phyloP scores from a whole-genome alignment of 164 flowering plant species.

The Magnolia sinica region DNA sequence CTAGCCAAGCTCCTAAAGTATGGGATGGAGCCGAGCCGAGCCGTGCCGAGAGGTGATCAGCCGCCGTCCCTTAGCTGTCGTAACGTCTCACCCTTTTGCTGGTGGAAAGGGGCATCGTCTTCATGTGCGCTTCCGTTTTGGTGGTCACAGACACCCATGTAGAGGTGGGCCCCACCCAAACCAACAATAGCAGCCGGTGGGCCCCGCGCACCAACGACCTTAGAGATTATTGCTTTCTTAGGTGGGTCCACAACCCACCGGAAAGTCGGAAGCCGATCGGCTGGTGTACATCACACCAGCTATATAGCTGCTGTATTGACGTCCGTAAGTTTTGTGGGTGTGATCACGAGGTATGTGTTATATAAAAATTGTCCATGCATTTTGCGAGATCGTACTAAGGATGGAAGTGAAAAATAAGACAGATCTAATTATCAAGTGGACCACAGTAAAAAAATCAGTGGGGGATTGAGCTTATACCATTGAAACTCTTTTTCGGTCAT shows the following conservation, averaged over 20 bases:
- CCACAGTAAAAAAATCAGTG: too few species aligned
- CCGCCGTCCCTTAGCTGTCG: not conserved
- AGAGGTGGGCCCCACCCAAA: slow-evolving; percentile 13
- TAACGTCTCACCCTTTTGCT: not conserved
- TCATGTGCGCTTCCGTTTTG: slow-evolving; percentile 23
- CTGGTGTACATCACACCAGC: too few species aligned
- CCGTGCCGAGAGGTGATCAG: not conserved
- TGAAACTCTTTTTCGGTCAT: too few species aligned
- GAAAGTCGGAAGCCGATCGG: not conserved
- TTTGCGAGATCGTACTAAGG: too few species aligned
- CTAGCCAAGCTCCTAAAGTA: too few species aligned
- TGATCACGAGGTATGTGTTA: too few species aligned
- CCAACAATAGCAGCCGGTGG: slow-evolving; percentile 9
- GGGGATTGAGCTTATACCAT: too few species aligned
- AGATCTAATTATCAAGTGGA: too few species aligned
- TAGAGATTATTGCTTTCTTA: not conserved
- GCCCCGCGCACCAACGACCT: slow-evolving; percentile 7
- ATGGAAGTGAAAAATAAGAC: too few species aligned
- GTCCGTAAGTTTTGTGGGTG: too few species aligned
- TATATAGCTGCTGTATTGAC: too few species aligned
- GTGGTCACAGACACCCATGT: slow-evolving; percentile 20
- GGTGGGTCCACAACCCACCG: not conserved
- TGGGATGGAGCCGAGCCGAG: not conserved
- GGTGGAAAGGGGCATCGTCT: slow-evolving; percentile 16
- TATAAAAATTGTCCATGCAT: too few species aligned